These are phyloP conservation scores for Phytophthora meadii DNA, from an alignment of 352 stramenopile species.

Conservation along the genomic window DNA sequence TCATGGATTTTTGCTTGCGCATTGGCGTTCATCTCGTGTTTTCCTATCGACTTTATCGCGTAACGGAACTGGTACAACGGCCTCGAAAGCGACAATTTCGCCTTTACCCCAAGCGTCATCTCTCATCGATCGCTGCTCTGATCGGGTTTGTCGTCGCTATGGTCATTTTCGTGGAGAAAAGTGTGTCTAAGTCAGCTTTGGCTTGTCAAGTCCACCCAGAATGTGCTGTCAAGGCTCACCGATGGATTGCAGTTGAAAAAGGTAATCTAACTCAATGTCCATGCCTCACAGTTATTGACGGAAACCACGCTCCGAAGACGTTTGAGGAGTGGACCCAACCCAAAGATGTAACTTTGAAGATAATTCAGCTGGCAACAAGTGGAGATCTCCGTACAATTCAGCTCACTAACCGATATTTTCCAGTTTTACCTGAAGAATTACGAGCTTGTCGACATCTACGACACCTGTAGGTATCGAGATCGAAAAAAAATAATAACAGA, in stretches of 20 bases:
- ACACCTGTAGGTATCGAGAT: not conserved
- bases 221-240: conserved; percentile 14
- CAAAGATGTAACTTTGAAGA: conserved; percentile 15
- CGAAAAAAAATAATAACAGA: not conserved
- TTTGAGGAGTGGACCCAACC: conserved; percentile 18
- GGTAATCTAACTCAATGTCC: conserved; percentile 17
- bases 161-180: conserved; percentile 18
- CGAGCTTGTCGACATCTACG: not conserved
- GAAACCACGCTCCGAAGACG: conserved; percentile 15
- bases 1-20: conserved; percentile 23
- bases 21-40: conserved; percentile 20
- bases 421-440: conserved; percentile 6
- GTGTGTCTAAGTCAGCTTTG: conserved; percentile 10
- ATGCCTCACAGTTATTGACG: conserved; percentile 19
- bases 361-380: conserved; percentile 7
- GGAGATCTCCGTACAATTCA: conserved; percentile 15
- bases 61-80: conserved; percentile 5
- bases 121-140: not conserved
- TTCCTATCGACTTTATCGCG: conserved; percentile 1
- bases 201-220: conserved; percentile 16
- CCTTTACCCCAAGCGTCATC: conserved; percentile 20
- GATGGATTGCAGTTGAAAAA: conserved; percentile 16
- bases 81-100: not conserved
- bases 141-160: conserved; percentile 6
- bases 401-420: conserved; percentile 13